Evolutionary conservation across 139 green algal genomes (phyloP).

Genomic region (Yamagishiella unicocca): DNA sequence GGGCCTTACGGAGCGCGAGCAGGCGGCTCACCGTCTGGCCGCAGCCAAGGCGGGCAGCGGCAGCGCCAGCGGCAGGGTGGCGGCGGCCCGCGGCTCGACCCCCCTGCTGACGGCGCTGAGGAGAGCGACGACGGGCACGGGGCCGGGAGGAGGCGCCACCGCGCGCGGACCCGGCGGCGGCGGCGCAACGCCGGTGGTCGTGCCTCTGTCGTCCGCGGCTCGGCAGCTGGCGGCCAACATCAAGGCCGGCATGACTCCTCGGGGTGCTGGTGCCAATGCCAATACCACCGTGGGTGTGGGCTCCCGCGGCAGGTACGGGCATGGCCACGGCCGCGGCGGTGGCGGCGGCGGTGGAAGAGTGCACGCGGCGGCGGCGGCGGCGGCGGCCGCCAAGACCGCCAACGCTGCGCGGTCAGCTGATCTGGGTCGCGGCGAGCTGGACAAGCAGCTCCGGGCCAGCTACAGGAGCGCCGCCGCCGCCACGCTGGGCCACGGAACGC

Average conservation of each 20-base stretch:
- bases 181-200: background rate
- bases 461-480: conserved; percentile 63
- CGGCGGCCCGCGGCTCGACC: background rate
- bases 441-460: conserved; percentile 40
- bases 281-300: background rate
- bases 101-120: conserved; percentile 19
- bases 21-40: conserved; percentile 35
- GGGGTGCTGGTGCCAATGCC: background rate
- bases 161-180: background rate
- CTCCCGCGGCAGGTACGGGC: background rate
- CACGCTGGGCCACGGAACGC: background rate
- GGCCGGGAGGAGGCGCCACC: background rate
- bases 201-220: conserved; percentile 31
- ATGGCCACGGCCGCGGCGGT: background rate
- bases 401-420: background rate
- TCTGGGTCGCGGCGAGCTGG: conserved; percentile 31
- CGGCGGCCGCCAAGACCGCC: background rate
- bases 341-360: background rate
- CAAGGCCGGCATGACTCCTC: conserved; percentile 21
- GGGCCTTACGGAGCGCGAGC: conserved; percentile 21
- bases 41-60: conserved; percentile 37
- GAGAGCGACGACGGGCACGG: conserved; percentile 10
- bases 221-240: conserved; percentile 38
- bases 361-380: too few species aligned
- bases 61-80: background rate